Evolutionary conservation across 495 filamentous ascomycete genomes (phyloP).

Genomic region (Penicillium cosmopolitanum): DNA sequence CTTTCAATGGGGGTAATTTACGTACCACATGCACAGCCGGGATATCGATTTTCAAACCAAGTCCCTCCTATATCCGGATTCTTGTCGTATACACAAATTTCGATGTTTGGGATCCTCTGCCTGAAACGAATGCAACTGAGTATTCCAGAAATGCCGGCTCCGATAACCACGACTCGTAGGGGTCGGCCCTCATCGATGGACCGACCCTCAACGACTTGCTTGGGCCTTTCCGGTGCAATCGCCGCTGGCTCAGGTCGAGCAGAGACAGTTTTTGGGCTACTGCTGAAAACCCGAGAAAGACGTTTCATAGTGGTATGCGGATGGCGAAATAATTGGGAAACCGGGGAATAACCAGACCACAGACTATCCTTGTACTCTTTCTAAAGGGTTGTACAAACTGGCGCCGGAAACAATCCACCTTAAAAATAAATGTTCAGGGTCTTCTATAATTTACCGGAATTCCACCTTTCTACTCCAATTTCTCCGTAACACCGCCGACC

Average conservation of each 20-base stretch:
- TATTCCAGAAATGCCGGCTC: conserved; percentile 68
- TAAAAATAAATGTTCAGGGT: not conserved
- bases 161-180: conserved; percentile 63
- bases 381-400: not conserved
- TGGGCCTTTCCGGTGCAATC: not conserved
- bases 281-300: conserved; percentile 17
- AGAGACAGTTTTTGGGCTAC: conserved; percentile 6
- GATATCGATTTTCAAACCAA: conserved; percentile 75
- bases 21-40: conserved; percentile 62
- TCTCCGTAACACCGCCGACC: not conserved
- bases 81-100: conserved; percentile 77
- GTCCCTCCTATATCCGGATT: conserved; percentile 73
- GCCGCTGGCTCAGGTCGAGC: not conserved
- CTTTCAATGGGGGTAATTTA: not conserved
- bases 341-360: too few relatives aligned
- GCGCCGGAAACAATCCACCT: not conserved
- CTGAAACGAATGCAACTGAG: conserved; percentile 62
- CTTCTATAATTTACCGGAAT: not conserved
- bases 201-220: conserved; percentile 42
- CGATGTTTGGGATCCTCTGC: conserved; percentile 58
- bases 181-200: conserved; percentile 61
- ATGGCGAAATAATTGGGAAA: not conserved
- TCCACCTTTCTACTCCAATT: not conserved
- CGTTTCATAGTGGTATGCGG: conserved; percentile 19
- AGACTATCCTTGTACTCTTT: not conserved